phyloP scores from a whole-genome alignment of 352 stramenopile genomes.

The Phytopythium kandeliae region DNA sequence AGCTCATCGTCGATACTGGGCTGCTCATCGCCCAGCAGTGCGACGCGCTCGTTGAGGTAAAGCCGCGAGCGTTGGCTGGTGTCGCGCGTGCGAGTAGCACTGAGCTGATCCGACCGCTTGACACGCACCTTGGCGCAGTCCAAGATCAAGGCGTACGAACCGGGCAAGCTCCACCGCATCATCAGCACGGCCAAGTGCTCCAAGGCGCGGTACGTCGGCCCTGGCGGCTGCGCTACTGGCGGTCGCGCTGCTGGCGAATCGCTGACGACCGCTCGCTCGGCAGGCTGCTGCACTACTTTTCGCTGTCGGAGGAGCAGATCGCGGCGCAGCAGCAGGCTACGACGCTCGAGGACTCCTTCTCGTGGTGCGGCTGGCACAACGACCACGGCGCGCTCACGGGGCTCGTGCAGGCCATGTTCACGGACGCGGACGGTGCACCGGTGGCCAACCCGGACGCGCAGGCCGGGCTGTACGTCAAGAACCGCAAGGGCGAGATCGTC shows the following conservation, averaged over 20 bases:
- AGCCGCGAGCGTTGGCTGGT: no score
- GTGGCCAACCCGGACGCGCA: slow-evolving; percentile 69
- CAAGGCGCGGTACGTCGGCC: slow-evolving; percentile 69
- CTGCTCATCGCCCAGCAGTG: slow-evolving; percentile 90
- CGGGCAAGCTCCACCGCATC: slow-evolving; percentile 83
- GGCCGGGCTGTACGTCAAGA: slow-evolving; percentile 93
- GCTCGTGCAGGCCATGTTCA: slow-evolving; percentile 90
- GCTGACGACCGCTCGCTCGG: not conserved
- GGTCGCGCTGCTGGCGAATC: no score
- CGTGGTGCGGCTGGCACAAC: slow-evolving; percentile 98
- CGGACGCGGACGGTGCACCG: slow-evolving; percentile 58
- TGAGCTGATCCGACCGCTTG: no score
- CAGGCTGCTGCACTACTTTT: slow-evolving; percentile 95
- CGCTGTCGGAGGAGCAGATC: slow-evolving; percentile 64
- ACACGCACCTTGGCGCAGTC: not conserved
- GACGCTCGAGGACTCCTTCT: slow-evolving; percentile 77
- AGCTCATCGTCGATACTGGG: slow-evolving; percentile 91
- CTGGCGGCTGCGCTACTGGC: no score
- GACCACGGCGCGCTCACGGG: slow-evolving; percentile 95
- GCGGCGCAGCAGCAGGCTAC: slow-evolving; percentile 29
- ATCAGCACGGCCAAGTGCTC: slow-evolving; percentile 85
- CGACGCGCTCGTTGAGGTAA: slow-evolving; percentile 81
- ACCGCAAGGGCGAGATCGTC: slow-evolving; percentile 83
- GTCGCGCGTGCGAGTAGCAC: no score
- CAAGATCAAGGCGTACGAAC: slow-evolving; percentile 72